A percentile compares a stretch with the other conserved stretches of the same genome.
These are phyloP conservation scores for Phaseolus lunatus DNA, from an alignment of 306 rosid genomes.

Conservation along the genomic window DNA sequence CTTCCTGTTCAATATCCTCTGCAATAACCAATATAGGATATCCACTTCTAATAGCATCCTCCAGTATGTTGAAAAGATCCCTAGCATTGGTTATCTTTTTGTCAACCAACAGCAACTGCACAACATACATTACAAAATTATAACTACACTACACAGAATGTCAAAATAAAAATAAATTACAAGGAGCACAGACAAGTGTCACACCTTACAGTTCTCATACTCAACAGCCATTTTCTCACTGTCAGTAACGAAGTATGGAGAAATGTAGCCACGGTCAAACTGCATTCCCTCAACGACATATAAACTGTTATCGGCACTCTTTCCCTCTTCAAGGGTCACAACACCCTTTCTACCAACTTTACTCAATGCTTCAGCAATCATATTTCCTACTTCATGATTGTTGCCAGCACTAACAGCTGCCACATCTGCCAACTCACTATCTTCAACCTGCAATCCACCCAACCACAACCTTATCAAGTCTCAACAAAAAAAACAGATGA, in stretches of 20 bases:
- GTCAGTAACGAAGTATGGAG: conserved; percentile 97
- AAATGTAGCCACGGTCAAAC: conserved; percentile 97
- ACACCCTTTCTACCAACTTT: conserved; percentile 98
- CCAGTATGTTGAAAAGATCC: conserved; percentile 86
- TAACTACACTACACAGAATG: background rate
- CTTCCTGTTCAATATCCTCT: conserved; percentile 98
- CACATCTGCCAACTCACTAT: conserved; percentile 95
- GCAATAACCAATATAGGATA: conserved; percentile 85
- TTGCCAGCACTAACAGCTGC: conserved; percentile 99
- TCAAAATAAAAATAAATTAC: background rate
- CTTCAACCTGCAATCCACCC: conserved; percentile 80
- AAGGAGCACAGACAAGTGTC: conserved; percentile 9
- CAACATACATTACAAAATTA: background rate
- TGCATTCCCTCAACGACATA: conserved; percentile 99
- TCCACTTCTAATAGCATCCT: conserved; percentile 95
- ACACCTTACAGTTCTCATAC: conserved; percentile 94
- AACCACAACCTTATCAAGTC: conserved; percentile 16
- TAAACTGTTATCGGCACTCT: conserved; percentile 89
- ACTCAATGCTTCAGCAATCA: conserved; percentile 99
- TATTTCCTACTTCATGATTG: conserved; percentile 87
- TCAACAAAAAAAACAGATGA: background rate
- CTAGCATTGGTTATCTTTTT: conserved; percentile 94
- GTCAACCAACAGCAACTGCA: conserved; percentile 97
- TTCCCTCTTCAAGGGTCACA: conserved; percentile 98
- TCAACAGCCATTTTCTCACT: conserved; percentile 98